Percentiles rank a stretch among this genome's conserved stretches.
phyloP scores from a whole-genome alignment of 345 rosid species.

The Gossypium sturtianum region DNA sequence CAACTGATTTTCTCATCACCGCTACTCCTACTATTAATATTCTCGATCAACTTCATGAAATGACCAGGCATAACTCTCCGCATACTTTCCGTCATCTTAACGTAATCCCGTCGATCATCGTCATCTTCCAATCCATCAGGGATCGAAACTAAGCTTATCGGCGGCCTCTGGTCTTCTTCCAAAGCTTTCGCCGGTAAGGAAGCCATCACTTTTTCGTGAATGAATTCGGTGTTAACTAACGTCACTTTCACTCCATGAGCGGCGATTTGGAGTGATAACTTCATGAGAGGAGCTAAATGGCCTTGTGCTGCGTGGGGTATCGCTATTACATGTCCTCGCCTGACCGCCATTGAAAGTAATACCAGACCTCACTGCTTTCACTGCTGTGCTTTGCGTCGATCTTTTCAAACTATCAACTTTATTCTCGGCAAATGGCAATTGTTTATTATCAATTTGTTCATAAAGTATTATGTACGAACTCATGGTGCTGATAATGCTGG shows the following conservation, averaged over 20 bases:
- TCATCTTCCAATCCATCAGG: slow-evolving; percentile 20
- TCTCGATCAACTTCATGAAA: slow-evolving; percentile 24
- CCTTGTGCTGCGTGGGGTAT: slow-evolving; percentile 34
- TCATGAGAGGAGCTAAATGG: slow-evolving; percentile 33
- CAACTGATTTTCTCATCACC: slow-evolving; percentile 22
- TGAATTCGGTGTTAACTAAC: slow-evolving; percentile 25
- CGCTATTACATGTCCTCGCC: slow-evolving; percentile 21
- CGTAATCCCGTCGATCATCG: neutral
- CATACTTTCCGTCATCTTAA: slow-evolving; percentile 5
- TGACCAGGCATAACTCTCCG: slow-evolving; percentile 11
- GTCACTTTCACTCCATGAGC: slow-evolving; percentile 34
- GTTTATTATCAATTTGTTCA: too few relatives aligned
- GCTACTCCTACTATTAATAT: slow-evolving; percentile 4
- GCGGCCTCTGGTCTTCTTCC: neutral
- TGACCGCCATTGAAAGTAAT: slow-evolving; percentile 9
- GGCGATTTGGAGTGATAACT: slow-evolving; percentile 27
- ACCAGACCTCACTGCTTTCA: neutral
- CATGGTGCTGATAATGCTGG: too few relatives aligned
- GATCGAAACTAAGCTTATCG: slow-evolving; percentile 19
- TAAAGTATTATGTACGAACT: too few relatives aligned
- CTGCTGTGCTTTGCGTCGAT: neutral
- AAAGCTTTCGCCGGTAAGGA: slow-evolving; percentile 3
- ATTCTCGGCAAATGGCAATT: neutral
- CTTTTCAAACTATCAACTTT: neutral
- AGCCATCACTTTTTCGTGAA: slow-evolving; percentile 17